Evolutionary conservation across 2,329 filamentous ascomycete genomes (phyloP), one percentile per base, ranked within the genome.

Genomic region (Pseudocercospora fijiensis): DNA sequence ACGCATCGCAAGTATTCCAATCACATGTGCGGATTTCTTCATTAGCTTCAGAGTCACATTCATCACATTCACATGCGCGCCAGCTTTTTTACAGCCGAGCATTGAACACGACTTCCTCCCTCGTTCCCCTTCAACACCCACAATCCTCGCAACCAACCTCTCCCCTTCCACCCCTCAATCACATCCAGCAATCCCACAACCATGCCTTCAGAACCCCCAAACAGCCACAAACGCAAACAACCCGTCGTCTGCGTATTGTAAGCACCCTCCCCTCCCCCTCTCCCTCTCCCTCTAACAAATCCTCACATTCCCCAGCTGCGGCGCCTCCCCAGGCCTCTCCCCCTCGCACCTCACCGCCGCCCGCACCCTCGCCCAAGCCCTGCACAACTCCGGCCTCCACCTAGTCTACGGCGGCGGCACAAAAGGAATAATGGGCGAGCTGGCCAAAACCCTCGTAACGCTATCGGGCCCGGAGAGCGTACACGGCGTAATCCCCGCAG

Each of bases 401-500:
- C 86, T 99, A 49, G 92, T 98, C 68, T 99, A 98, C 78, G 95
- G 95, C 70, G 95, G 95, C 70, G 95, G 95, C 73, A 98, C 94
- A 2, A 87, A 92, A 41, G 95, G 95, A 9, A 85, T 99, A 52
- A 99, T 99, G 95, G 95, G 95, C 74, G 92, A 97, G 76, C 79
- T 98, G 10, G 92, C 95, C 52, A 89, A 89, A 72, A 93, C 91
- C 0, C 87, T 99, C 27, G 92, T 96, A 70, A 84, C 89, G 0
- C 86, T 97, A 67, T 88, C 88, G 4, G 94, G 95, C 2, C 91
- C 93, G 0, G 78, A 87, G 57, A 80, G 89, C 11, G 95, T 98
- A 16, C 94, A 97, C 80, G 95, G 95, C 74, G 90, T 99, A 76
- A 97, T 99, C 73, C 95, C 95, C 4, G 85, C 89, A 58, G 90